These are phyloP conservation scores for Furcasterigmium sp. DNA, from an alignment of 2,329 filamentous ascomycete genomes.

Conservation along the genomic window DNA sequence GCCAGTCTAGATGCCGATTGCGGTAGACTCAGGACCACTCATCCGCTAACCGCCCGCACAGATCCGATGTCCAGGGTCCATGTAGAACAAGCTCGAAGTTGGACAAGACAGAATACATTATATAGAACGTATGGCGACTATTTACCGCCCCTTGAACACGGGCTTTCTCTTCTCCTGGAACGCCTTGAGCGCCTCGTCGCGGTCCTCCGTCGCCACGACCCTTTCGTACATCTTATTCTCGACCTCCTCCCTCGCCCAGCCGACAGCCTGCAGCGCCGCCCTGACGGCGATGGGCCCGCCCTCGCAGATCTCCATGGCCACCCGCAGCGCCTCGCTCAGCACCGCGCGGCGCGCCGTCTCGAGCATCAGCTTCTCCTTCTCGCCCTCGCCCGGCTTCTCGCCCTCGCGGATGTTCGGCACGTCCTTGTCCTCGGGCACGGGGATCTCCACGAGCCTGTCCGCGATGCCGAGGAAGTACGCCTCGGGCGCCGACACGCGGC, in stretches of 20 bases:
- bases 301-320: slow-evolving; percentile 83
- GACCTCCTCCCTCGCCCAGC: slow-evolving; percentile 65
- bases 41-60: too few relatives aligned
- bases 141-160: slow-evolving; percentile 49
- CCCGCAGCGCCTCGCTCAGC: slow-evolving; percentile 67
- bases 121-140: too few relatives aligned
- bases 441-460: slow-evolving; percentile 80
- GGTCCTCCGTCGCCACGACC: slow-evolving; percentile 79
- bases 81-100: too few relatives aligned
- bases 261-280: slow-evolving; percentile 74
- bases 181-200: slow-evolving; percentile 80
- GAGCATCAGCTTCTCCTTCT: slow-evolving; percentile 36
- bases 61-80: too few relatives aligned
- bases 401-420: slow-evolving; percentile 31
- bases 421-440: slow-evolving; percentile 44
- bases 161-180: slow-evolving; percentile 65
- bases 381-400: slow-evolving; percentile 25
- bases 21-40: too few relatives aligned
- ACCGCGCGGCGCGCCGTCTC: slow-evolving; percentile 60
- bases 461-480: slow-evolving; percentile 89
- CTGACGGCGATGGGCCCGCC: slow-evolving; percentile 80
- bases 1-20: too few relatives aligned
- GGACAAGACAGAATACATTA: too few relatives aligned
- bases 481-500: slow-evolving; percentile 77
- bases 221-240: slow-evolving; percentile 84